Base-by-base conservation (phyloP, 1,139 yeast genomes). In the Candida neerlandica region DNA sequence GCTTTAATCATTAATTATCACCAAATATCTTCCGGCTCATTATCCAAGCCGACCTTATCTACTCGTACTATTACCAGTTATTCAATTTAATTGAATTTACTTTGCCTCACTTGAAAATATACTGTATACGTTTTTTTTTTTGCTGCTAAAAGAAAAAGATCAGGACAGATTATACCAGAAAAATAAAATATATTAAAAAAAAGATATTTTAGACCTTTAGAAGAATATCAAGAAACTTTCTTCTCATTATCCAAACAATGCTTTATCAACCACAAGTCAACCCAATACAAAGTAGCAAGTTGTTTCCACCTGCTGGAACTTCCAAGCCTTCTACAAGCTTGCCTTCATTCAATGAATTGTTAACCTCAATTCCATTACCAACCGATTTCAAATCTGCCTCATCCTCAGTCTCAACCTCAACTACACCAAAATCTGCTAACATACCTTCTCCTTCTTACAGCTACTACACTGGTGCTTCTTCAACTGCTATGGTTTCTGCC, bases 321-420 rank as follows among this genome's bases (percentile, higher is more conserved):
- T 9, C 35, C 21, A 33, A 40, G 23, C 7, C 39, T 18, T 21
- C 63, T 3, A 56, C 59, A 29, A 39, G 42, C n/a, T 61, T 73
- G 41, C 78, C 78, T 9, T 70, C 75, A 10, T 73, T 73, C 56
- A 67, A 55, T 47, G 78, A 73, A 55, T 64, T 73, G 46, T 53
- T 73, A 21, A 71, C 73, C 1, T 65, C 70, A 29, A 69, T 73
- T 27, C 76, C 75, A 27, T 59, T 67, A 44, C 70, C 73, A 4
- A 61, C 56, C 14, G 72, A 67, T 45, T 62, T 64, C 49, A 60
- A 60, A 38, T 52, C 59, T 27, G 26, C 44, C 5, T 45, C 43
- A n/a, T 40, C 26, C 41, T 43, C 45, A 21, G 26, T 43, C 5
- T 45, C 43, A n/a, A 40, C 26, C 41, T 43, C 45, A 21, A 44